A percentile compares a stretch with the other conserved stretches of the same genome.
These are phyloP conservation scores for Extremus antarcticus DNA, from an alignment of 495 filamentous ascomycete genomes.

Conservation along the genomic window DNA sequence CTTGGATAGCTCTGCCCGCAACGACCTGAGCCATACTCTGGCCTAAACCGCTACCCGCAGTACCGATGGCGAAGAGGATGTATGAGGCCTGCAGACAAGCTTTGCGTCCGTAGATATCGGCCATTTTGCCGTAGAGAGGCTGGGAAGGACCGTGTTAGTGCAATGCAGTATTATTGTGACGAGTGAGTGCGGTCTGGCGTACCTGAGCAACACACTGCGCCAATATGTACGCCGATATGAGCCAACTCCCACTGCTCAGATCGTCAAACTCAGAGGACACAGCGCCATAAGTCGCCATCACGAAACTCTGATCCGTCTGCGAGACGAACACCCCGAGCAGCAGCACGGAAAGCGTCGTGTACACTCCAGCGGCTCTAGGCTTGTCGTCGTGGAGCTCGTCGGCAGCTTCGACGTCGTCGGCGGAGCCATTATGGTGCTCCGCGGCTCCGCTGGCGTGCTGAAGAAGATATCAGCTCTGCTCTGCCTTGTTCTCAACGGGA, in stretches of 20 bases:
- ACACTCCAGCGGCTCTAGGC: background rate
- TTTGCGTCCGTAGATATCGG: conserved; percentile 80
- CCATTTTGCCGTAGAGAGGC: conserved; percentile 68
- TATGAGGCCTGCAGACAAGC: conserved; percentile 62
- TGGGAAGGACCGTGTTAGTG: conserved; percentile 22
- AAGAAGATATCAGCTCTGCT: no score
- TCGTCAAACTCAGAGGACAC: conserved; percentile 59
- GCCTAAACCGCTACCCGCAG: conserved; percentile 60
- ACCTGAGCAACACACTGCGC: conserved; percentile 32
- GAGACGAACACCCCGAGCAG: conserved; percentile 51
- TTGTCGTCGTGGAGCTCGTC: background rate
- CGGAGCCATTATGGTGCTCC: background rate
- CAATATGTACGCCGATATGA: conserved; percentile 54
- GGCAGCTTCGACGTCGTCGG: background rate
- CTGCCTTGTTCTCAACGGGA: no score
- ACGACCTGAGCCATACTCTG: conserved; percentile 61
- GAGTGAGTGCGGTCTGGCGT: background rate
- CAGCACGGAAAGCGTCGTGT: conserved; percentile 3
- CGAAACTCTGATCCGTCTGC: conserved; percentile 50
- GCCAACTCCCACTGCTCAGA: conserved; percentile 50
- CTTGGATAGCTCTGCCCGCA: conserved; percentile 56
- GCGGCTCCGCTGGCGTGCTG: background rate
- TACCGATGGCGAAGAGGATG: conserved; percentile 61
- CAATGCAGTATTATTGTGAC: background rate
- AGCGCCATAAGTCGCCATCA: conserved; percentile 49